A percentile compares a stretch with the other conserved stretches of the same genome.
Evolutionary conservation across 148 eudicot genomes (phyloP).

Genomic region (Chenopodium album): DNA sequence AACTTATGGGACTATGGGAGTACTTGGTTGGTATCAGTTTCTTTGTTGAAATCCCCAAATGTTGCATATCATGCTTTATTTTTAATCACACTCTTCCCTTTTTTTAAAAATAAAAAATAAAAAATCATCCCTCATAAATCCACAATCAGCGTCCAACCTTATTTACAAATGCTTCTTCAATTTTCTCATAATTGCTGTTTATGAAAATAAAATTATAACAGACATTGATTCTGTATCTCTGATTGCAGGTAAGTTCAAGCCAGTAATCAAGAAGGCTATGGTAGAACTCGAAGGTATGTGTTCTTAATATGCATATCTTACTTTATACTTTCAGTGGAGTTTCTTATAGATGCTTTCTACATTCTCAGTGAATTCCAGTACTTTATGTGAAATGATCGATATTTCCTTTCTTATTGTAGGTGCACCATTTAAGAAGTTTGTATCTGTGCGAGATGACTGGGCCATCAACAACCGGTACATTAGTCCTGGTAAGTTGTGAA

Average conservation of each 20-base stretch:
- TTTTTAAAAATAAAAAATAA: background rate
- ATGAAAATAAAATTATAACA: background rate
- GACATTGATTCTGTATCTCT: background rate
- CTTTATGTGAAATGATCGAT: background rate
- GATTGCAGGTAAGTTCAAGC: conserved; percentile 90
- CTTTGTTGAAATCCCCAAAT: background rate
- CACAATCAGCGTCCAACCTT: background rate
- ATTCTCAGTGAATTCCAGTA: background rate
- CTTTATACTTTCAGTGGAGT: background rate
- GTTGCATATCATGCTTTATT: background rate
- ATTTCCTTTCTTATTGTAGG: conserved; percentile 35
- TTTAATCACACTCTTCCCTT: background rate
- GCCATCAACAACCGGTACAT: conserved; percentile 83
- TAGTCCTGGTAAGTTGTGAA: conserved; percentile 73
- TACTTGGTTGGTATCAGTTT: background rate
- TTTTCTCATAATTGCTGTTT: background rate
- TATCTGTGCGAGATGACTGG: conserved; percentile 91
- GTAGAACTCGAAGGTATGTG: conserved; percentile 87
- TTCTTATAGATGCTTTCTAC: background rate
- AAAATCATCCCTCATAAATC: background rate
- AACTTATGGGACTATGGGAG: background rate
- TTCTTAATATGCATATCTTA: background rate
- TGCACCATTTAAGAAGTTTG: conserved; percentile 91
- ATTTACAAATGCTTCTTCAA: background rate
- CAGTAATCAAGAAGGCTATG: conserved; percentile 99